These are phyloP conservation scores for Ceratonia siliqua DNA, from an alignment of 306 rosid genomes.

Conservation along the genomic window DNA sequence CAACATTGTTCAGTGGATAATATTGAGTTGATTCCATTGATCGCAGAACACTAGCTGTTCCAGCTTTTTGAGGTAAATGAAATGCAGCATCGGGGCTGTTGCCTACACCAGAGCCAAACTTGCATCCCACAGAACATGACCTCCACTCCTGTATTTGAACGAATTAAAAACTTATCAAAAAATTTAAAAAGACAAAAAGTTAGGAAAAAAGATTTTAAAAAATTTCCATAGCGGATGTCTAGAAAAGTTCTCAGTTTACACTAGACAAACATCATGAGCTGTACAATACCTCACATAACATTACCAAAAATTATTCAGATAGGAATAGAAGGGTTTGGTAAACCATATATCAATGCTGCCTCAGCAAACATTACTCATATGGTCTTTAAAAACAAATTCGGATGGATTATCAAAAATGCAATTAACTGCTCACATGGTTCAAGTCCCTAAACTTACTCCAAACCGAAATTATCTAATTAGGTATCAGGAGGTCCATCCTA, in stretches of 20 bases:
- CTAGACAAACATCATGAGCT: neutral
- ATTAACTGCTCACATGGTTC: neutral
- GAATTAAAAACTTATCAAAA: constrained; percentile 21
- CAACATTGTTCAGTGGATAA: constrained; percentile 70
- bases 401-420: neutral
- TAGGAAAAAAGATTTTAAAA: neutral
- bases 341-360: neutral
- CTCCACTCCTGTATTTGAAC: constrained; percentile 62
- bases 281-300: neutral
- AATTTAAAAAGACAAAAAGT: neutral
- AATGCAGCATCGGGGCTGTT: constrained; percentile 69
- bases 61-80: constrained; percentile 53
- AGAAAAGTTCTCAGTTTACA: neutral
- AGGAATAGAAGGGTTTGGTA: neutral
- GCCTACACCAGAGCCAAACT: constrained; percentile 52
- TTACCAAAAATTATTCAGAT: neutral
- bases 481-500: neutral
- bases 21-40: constrained; percentile 93
- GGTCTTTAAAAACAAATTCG: neutral
- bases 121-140: constrained; percentile 76
- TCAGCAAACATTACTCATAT: neutral
- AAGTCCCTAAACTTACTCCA: neutral
- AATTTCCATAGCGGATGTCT: neutral
- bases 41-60: constrained; percentile 62
- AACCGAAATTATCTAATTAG: neutral